phyloP scores from a whole-genome alignment of 2,329 filamentous ascomycete species.

The Fusarium bactridioides region DNA sequence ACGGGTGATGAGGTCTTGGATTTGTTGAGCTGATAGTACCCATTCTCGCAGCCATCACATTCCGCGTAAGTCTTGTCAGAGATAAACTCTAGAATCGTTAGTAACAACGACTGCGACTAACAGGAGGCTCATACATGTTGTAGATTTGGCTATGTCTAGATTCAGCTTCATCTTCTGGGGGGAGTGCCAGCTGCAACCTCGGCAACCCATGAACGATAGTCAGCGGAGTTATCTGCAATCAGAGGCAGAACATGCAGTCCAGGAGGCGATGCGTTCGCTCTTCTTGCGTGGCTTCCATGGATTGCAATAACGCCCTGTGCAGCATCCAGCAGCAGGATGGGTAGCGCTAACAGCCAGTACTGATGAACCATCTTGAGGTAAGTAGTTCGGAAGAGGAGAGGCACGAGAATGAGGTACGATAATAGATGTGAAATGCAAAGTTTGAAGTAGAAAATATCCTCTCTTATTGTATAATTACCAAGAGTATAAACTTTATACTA shows the following conservation, averaged over 20 bases:
- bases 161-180: neutral
- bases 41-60: neutral
- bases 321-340: neutral
- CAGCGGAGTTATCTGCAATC: rapidly evolving
- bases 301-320: neutral
- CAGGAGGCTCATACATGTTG: neutral
- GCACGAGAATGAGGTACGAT: neutral
- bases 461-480: no score
- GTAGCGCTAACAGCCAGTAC: neutral
- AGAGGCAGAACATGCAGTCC: neutral
- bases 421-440: rapidly evolving
- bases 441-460: rapidly evolving
- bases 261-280: neutral
- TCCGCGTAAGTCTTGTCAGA: neutral
- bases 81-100: neutral
- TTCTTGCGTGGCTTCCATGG: neutral
- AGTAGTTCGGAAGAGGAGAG: no score
- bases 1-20: neutral
- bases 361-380: neutral
- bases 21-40: neutral
- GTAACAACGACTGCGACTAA: rapidly evolving
- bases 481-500: neutral
- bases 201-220: neutral
- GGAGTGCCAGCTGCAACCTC: neutral
- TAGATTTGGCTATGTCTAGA: neutral